Evolutionary conservation across 1,284 basidiomycete species (phyloP).

Genomic region (Papiliotrema fonsecae): DNA sequence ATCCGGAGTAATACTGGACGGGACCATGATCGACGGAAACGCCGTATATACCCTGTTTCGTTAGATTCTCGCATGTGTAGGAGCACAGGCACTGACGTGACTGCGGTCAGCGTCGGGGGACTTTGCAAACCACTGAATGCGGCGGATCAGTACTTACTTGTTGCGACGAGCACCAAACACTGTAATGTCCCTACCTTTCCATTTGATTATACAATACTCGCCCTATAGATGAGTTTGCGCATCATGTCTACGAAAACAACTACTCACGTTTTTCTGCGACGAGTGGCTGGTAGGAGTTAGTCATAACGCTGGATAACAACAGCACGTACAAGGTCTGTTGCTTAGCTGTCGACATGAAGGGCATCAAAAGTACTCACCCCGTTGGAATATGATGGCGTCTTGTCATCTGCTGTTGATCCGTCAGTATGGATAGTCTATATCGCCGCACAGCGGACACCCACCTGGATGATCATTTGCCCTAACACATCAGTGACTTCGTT

Average conservation of each 20-base stretch:
- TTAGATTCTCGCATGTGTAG: background rate
- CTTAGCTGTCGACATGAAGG: constrained; percentile 1
- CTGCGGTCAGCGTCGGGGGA: constrained; percentile 7
- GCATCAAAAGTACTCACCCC: background rate
- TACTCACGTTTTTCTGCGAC: constrained; percentile 15
- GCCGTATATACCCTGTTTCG: constrained; percentile 29
- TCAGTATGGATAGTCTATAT: background rate
- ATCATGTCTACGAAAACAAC: background rate
- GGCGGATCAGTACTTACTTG: constrained; percentile 20
- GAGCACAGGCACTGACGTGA: constrained; percentile 15
- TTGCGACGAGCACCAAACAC: constrained; percentile 25
- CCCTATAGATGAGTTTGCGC: constrained; percentile 13
- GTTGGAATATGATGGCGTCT: background rate
- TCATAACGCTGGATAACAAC: background rate
- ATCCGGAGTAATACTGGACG: constrained; percentile 28
- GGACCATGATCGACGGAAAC: constrained; percentile 19
- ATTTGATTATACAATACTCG: constrained; percentile 23
- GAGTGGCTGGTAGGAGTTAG: constrained; percentile 15
- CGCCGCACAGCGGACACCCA: constrained; percentile 1
- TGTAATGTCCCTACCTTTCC: constrained; percentile 29
- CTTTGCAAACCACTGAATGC: too few species aligned
- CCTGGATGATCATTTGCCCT: constrained; percentile 20
- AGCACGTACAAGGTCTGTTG: constrained; percentile 3
- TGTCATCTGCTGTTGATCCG: background rate
- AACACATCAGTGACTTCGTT: background rate